Conservation (phyloP, 2,329 filamentous ascomycete genomes). For the Trichoderma lentiforme region DNA sequence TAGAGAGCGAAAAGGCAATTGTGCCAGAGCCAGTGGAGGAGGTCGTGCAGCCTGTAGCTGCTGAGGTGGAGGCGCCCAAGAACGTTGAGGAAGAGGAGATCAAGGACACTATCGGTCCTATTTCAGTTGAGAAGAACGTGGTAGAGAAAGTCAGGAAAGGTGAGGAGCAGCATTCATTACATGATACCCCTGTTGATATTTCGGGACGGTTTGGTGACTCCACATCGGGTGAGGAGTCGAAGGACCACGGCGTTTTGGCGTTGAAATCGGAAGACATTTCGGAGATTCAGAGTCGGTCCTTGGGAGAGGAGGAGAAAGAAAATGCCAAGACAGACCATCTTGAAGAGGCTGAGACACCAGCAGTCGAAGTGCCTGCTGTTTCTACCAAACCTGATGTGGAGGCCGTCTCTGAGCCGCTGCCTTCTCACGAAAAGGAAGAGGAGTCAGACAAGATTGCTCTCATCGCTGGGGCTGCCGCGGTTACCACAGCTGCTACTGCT, state of each 20-base stretch:
- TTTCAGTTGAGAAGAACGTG: slow-evolving; percentile 35
- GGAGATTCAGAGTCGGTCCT: slow-evolving; percentile 22
- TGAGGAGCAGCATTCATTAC: slow-evolving; percentile 40
- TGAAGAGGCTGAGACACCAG: slow-evolving; percentile 11
- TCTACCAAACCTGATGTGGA: slow-evolving; percentile 17
- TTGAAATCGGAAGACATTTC: slow-evolving; percentile 29
- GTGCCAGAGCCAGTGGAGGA: slow-evolving; percentile 16
- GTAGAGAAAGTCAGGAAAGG: slow-evolving; percentile 38
- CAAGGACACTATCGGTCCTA: slow-evolving; percentile 40
- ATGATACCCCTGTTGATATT: slow-evolving; percentile 39
- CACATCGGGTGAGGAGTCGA: slow-evolving; percentile 25
- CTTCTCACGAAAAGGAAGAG: slow-evolving; percentile 10
- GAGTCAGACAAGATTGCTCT: slow-evolving; percentile 14
- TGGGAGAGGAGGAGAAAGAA: slow-evolving; percentile 24
- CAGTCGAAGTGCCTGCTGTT: slow-evolving; percentile 14
- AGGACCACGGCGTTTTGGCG: slow-evolving; percentile 28
- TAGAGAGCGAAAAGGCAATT: not conserved
- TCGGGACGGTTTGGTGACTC: slow-evolving; percentile 30
- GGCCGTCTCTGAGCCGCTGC: slow-evolving; percentile 8
- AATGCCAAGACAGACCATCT: slow-evolving; percentile 23
- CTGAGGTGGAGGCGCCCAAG: slow-evolving; percentile 14
- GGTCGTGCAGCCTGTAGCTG: slow-evolving; percentile 16
- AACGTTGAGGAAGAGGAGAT: slow-evolving; percentile 33
- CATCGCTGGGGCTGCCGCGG: slow-evolving; percentile 7
- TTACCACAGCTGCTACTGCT: slow-evolving; percentile 9